These are phyloP conservation scores for Aspergillus arachidicola DNA, from an alignment of 2,329 filamentous ascomycete genomes.

Conservation along the genomic window DNA sequence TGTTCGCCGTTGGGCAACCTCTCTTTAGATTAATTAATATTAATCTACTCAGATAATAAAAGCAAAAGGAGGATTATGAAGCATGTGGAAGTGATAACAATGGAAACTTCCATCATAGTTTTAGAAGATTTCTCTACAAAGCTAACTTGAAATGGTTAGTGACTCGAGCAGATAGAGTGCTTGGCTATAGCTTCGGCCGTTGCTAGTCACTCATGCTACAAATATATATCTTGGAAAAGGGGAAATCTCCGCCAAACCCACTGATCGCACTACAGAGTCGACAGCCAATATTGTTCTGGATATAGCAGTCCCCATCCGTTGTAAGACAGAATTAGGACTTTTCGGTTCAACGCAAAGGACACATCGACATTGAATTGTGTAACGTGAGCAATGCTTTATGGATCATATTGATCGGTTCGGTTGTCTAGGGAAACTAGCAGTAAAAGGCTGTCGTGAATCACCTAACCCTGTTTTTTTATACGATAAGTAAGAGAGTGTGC, in stretches of 20 bases:
- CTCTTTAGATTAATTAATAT: background rate
- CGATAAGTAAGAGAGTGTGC: background rate
- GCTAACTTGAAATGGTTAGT: background rate
- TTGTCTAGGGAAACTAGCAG: constrained; percentile 3
- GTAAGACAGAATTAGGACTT: background rate
- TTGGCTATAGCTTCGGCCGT: constrained; percentile 1
- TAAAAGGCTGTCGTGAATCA: background rate
- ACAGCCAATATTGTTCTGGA: background rate
- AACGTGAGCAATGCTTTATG: background rate
- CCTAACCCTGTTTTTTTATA: background rate
- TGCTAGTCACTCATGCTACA: background rate
- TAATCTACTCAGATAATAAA: background rate
- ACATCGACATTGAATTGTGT: background rate
- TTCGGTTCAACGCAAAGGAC: background rate
- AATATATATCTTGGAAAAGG: background rate
- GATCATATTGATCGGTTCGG: background rate
- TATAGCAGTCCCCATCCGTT: background rate
- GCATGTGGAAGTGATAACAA: background rate
- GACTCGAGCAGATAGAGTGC: background rate
- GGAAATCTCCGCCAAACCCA: background rate
- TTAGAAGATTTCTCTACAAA: background rate
- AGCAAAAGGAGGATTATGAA: background rate
- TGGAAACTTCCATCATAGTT: background rate
- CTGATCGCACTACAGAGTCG: background rate
- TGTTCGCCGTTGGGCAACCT: background rate